Evolutionary conservation across 495 filamentous ascomycete species (phyloP).

Genomic region (Extremus antarcticus): DNA sequence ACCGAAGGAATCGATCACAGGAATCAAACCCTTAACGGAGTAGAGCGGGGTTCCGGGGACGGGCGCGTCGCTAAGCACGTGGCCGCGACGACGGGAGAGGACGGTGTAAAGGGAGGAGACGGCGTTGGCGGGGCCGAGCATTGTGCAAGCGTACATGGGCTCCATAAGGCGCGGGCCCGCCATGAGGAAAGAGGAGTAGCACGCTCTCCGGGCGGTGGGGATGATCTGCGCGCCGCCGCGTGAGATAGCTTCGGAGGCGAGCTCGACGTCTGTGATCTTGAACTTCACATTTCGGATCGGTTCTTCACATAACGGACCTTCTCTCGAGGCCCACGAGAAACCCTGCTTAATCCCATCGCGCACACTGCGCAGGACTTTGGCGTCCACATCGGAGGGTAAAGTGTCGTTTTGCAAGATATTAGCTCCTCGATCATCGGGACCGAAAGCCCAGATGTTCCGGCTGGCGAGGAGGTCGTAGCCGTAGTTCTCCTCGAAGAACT

Average conservation of each 20-base stretch:
- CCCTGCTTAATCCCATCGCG: constrained; percentile 88
- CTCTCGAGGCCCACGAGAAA: constrained; percentile 88
- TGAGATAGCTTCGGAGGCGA: constrained; percentile 84
- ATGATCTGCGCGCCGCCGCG: constrained; percentile 95
- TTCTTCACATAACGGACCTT: constrained; percentile 97
- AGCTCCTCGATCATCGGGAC: constrained; percentile 86
- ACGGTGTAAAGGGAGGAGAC: constrained; percentile 85
- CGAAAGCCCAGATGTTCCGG: constrained; percentile 97
- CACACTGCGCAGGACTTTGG: constrained; percentile 74
- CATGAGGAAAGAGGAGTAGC: constrained; percentile 94
- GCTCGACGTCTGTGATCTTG: constrained; percentile 77
- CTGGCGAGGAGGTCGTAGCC: constrained; percentile 93
- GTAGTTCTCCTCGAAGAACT: constrained; percentile 95
- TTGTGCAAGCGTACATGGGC: constrained; percentile 79
- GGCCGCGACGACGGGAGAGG: constrained; percentile 74
- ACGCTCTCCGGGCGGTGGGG: constrained; percentile 78
- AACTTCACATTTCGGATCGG: constrained; percentile 96
- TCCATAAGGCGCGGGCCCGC: constrained; percentile 94
- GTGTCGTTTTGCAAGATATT: constrained; percentile 98
- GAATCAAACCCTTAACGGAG: constrained; percentile 76
- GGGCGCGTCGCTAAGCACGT: constrained; percentile 85
- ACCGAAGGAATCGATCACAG: constrained; percentile 92
- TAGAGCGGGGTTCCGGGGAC: constrained; percentile 93
- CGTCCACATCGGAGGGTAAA: constrained; percentile 78
- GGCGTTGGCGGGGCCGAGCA: constrained; percentile 87